Base-by-base conservation (phyloP, 805 yeast genomes). In the Candida adriatica region DNA sequence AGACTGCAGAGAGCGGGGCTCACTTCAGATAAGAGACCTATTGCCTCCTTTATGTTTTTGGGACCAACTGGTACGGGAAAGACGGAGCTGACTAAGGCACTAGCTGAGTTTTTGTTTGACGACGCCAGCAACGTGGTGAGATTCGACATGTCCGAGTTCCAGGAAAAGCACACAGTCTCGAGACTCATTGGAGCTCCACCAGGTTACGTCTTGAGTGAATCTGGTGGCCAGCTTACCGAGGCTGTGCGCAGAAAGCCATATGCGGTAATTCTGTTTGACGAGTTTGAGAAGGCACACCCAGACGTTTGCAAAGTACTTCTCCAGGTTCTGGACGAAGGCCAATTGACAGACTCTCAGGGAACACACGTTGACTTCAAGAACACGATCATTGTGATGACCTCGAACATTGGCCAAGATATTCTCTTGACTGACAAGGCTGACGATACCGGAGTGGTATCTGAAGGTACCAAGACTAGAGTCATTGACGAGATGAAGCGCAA, bases 61-160 rank as follows among this genome's bases (percentile, higher is more conserved):
- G 98, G 98, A 15, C 97, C 98, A 33, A 92, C 98, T 0, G 98
- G 98, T 62, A 90, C 97, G 0, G 98, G 98, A 62, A 90, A 90
- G 59, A 92, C 98, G 1, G 97, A 92, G 57, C 68, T 92, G 31
- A 88, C 96, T 6, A 90, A 92, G 56, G 79, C 94, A 1, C 68
- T 90, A 35, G 95, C 97, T 2, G 87, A 86, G 47, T 92, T 92
- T 48, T 59, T 90, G 47, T 92, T 92, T 59, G 92, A 87, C 51
- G 90, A 90, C 55, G 86, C 84, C 49, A 68, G 75, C 26, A 75
- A 95, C 8, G 87, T 90, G 21, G 75, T 88, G 16, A 68, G 98
- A 46, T 90, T 90, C 55, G 98, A 90, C 58, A 92, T 92, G 98
- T 84, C 95, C 14, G 98, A 90, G 56, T 90, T 92, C 58, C 97